Evolutionary conservation across 306 rosid species (phyloP), one percentile per base, ranked within the genome.

Genomic region (Corylus avellana): DNA sequence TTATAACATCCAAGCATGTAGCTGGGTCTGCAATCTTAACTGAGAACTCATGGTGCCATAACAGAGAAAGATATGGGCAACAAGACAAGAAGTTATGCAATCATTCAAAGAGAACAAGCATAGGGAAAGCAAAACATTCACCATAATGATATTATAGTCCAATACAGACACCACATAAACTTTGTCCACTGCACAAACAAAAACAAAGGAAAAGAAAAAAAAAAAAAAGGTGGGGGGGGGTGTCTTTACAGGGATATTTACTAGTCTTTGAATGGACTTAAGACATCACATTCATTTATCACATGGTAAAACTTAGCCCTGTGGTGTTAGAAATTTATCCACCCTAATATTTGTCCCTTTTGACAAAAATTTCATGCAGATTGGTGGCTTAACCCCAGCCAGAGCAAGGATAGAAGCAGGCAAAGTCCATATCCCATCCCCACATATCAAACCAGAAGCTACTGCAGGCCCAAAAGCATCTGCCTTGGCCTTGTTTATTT

Each of bases 381-480:
- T 72, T 8, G 76, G 76, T 51, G 76, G 76, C 27, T 72, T 72
- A 1, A 72, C 76, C 3, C 76, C 76, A 13, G 76, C 76, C 42
- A 72, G 62, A 16, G 76, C 76, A 53, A 72, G 76, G 12, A 72
- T 14, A 12, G 76, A 49, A 51, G 62, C 62, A 50, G 76, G 76
- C 62, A 72, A 32, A 35, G 76, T 50, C 63, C 76, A 72, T 50
- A 72, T 29, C 20, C 76, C 76, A 9, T 72, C 76, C 22, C 76
- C 76, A 72, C 76, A 72, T 29, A 72, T 72, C 76, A 72, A 72
- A 16, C 76, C 76, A 32, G 76, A 72, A 11, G 76, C 76, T 6
- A 72, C 76, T 14, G 76, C 76, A 13, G 76, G 76, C 0, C 62
- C 76, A 20, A 57, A 75, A 10, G 66, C 55, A 75, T 57, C 51